Conservation (phyloP, 2,329 filamentous ascomycete genomes). For the Pseudopyrenochaeta lycopersici region DNA sequence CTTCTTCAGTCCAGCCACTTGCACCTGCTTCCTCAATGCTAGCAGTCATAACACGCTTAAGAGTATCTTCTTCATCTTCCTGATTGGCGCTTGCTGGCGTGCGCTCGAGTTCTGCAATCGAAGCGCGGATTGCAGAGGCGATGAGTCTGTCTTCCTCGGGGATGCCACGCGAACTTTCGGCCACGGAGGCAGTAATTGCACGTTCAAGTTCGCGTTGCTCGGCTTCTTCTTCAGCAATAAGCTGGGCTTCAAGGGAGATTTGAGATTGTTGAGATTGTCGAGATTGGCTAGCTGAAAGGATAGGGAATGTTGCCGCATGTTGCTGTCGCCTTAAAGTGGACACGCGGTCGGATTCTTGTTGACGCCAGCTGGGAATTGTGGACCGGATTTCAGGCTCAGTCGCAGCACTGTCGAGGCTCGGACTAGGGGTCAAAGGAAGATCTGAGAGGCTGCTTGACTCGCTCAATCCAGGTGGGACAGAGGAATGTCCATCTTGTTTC, state of each 20-base stretch:
- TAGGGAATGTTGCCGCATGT: constrained; percentile 32
- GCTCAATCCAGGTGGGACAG: constrained; percentile 18
- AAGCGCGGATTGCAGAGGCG: constrained; percentile 77
- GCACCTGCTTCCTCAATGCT: constrained; percentile 57
- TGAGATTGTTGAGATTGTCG: constrained; percentile 15
- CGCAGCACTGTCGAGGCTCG: constrained; percentile 10
- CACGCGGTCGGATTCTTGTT: constrained; percentile 19
- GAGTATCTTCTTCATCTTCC: constrained; percentile 56
- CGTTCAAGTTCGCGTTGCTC: constrained; percentile 73
- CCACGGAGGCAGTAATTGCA: constrained; percentile 71
- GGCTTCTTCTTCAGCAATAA: constrained; percentile 41
- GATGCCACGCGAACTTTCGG: constrained; percentile 75
- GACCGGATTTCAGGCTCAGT: constrained; percentile 21
- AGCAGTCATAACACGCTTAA: constrained; percentile 61
- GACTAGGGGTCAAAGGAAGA: constrained; percentile 15
- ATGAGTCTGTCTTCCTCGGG: constrained; percentile 73
- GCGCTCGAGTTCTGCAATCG: constrained; percentile 66
- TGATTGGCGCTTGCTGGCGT: constrained; percentile 40
- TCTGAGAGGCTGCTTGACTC: constrained; percentile 25
- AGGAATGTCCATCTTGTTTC: constrained; percentile 23
- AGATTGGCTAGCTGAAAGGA: constrained; percentile 18
- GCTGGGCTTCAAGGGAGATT: constrained; percentile 27
- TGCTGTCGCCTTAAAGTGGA: constrained; percentile 28
- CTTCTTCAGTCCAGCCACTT: constrained; percentile 40
- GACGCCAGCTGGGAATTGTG: constrained; percentile 22